Base-by-base conservation (phyloP, 2,329 filamentous ascomycete species). In the Aspergillus fumigatiaffinis region DNA sequence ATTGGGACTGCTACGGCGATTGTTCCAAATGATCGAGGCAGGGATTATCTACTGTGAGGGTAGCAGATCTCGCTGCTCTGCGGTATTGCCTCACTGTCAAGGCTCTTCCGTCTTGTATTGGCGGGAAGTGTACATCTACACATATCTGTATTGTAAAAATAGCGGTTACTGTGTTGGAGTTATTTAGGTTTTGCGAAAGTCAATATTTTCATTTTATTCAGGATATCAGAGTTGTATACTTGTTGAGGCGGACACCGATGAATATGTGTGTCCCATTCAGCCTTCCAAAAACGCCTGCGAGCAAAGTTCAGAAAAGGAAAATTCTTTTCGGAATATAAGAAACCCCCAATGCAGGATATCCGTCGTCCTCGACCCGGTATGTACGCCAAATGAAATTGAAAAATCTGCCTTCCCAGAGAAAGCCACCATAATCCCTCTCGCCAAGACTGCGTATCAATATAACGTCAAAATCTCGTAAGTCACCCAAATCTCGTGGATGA, bases 331-430 rank as follows among this genome's bases (percentile, higher is more conserved):
- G 10, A 46, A 35, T 42, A 58, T 58, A 53, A 58, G 52, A 44
- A 53, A 54, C 51, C 57, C 57, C 60, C 44, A 61, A 59, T 59
- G 57, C 55, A 60, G 56, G 54, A 57, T 60, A 61, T 61, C 57
- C 20, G 55, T 60, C 32, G 50, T 56, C 53, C 47, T 54, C 41
- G 20, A 42, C 35, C 54, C 55, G 49, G 46, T 57, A 60, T 57
- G 50, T 57, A 60, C 60, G 60, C 60, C 59, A 54, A 32, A 54
- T 38, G 14, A 48, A 44, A 41, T 41, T 4, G 14, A 52, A 51
- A 35, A 49, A 41, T 32, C 21, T 14, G 12, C 42, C 41, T 46
- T 47, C 51, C 38, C 23, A 48, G 47, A 12, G 25, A 14, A 9
- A 29, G n/a, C 14, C 51, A 10, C 21, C 21, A n/a, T 44, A 29